These are phyloP conservation scores for Pyrenopolyporus hunteri DNA, from an alignment of 495 filamentous ascomycete genomes.

Conservation along the genomic window DNA sequence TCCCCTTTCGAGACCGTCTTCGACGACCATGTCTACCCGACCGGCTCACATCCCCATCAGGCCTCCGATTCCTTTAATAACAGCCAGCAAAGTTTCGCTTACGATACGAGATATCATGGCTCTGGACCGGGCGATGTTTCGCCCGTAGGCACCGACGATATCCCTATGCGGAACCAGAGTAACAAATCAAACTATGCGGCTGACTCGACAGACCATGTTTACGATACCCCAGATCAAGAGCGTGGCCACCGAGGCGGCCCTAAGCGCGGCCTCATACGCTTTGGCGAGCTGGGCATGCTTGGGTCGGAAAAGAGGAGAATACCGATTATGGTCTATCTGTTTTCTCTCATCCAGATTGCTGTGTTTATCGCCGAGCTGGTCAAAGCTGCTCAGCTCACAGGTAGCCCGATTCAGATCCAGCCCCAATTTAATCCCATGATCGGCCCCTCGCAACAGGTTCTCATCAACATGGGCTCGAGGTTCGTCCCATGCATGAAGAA, in stretches of 20 bases:
- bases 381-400: conserved; percentile 70
- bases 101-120: conserved; percentile 64
- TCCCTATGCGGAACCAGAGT: conserved; percentile 64
- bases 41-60: conserved; percentile 49
- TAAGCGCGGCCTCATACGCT: conserved; percentile 46
- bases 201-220: conserved; percentile 59
- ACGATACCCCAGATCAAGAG: conserved; percentile 48
- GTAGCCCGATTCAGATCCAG: conserved; percentile 81
- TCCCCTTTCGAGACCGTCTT: conserved; percentile 64
- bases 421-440: conserved; percentile 96
- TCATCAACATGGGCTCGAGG: conserved; percentile 95
- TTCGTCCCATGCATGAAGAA: conserved; percentile 96
- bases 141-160: conserved; percentile 62
- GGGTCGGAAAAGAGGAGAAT: conserved; percentile 62
- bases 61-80: conserved; percentile 29
- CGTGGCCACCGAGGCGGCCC: conserved; percentile 28
- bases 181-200: conserved; percentile 44
- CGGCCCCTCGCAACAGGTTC: conserved; percentile 84
- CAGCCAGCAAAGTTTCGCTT: conserved; percentile 52
- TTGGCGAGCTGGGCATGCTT: conserved; percentile 57
- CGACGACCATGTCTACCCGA: conserved; percentile 67
- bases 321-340: conserved; percentile 81
- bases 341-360: conserved; percentile 76
- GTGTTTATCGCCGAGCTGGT: conserved; percentile 94
- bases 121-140: conserved; percentile 46